Evolutionary conservation across 805 yeast species (phyloP).

Genomic region (Cyberlindnera americana): DNA sequence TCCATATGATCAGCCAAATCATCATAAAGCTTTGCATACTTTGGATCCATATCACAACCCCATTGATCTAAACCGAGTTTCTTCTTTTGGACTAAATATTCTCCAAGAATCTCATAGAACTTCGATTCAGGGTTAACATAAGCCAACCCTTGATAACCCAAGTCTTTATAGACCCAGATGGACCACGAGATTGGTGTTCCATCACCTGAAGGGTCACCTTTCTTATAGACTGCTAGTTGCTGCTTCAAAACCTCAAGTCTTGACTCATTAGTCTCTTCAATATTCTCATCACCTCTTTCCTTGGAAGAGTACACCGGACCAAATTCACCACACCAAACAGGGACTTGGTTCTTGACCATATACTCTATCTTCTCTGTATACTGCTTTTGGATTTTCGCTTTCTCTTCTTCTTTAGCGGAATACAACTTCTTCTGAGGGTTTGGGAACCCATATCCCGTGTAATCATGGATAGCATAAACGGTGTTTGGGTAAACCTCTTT

Average conservation of each 20-base stretch:
- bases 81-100: conserved; percentile 41
- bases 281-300: conserved; percentile 39
- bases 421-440: conserved; percentile 31
- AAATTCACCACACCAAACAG: conserved; percentile 54
- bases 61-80: conserved; percentile 46
- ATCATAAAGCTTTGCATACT: conserved; percentile 35
- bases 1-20: conserved; percentile 36
- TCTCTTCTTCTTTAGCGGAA: conserved; percentile 34
- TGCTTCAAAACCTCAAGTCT: conserved; percentile 43
- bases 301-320: conserved; percentile 48
- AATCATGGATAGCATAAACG: conserved; percentile 51
- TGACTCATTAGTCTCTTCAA: conserved; percentile 35
- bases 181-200: conserved; percentile 45
- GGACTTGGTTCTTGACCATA: conserved; percentile 38
- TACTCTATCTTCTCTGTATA: conserved; percentile 43
- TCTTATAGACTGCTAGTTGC: conserved; percentile 41
- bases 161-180: conserved; percentile 51
- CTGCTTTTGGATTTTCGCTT: conserved; percentile 33
- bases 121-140: conserved; percentile 43
- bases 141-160: conserved; percentile 49
- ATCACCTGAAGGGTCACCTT: conserved; percentile 48
- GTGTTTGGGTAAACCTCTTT: conserved; percentile 40
- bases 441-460: conserved; percentile 45
- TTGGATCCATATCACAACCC: conserved; percentile 45
- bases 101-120: conserved; percentile 40